Evolutionary conservation across 169 alveolate species (phyloP).

Genomic region (Hepatocystis sp.): DNA sequence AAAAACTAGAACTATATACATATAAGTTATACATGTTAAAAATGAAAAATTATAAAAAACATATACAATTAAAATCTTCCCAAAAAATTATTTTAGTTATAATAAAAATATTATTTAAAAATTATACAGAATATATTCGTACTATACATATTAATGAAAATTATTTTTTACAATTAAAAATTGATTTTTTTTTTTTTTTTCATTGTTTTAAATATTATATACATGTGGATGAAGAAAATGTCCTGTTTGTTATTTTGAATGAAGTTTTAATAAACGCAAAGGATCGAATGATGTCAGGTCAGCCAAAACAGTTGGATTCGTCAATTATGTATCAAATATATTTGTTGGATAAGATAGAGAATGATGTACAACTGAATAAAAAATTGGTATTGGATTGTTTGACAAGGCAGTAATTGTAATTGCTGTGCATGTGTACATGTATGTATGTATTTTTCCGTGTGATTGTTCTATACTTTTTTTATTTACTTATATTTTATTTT

Average conservation of each 20-base stretch:
- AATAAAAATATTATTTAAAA: slow-evolving; percentile 56
- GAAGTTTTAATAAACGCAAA: slow-evolving; percentile 62
- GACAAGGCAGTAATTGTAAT: too few relatives aligned
- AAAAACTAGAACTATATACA: slow-evolving; percentile 68
- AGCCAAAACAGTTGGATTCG: background rate
- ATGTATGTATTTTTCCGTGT: too few relatives aligned
- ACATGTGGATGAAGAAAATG: slow-evolving; percentile 71
- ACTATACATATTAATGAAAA: slow-evolving; percentile 41
- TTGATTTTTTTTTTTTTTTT: slow-evolving; percentile 53
- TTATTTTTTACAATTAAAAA: slow-evolving; percentile 24
- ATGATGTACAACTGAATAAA: slow-evolving; percentile 10
- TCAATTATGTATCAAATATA: slow-evolving; percentile 2
- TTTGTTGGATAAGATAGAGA: slow-evolving; percentile 6
- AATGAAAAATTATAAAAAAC: slow-evolving; percentile 66
- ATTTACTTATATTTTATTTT: too few relatives aligned
- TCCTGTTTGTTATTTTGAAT: slow-evolving; percentile 57
- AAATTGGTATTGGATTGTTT: slow-evolving; percentile 33
- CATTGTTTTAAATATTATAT: slow-evolving; percentile 52
- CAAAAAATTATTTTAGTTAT: slow-evolving; percentile 38
- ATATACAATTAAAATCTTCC: slow-evolving; percentile 20
- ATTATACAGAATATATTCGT: slow-evolving; percentile 56
- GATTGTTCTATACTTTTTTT: too few relatives aligned
- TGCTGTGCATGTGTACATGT: too few relatives aligned
- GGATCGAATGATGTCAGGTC: slow-evolving; percentile 5
- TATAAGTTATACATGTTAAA: slow-evolving; percentile 56